Evolutionary conservation across 2,329 filamentous ascomycete species (phyloP), one percentile per base, ranked within the genome.

Genomic region (Neurospora sp.): DNA sequence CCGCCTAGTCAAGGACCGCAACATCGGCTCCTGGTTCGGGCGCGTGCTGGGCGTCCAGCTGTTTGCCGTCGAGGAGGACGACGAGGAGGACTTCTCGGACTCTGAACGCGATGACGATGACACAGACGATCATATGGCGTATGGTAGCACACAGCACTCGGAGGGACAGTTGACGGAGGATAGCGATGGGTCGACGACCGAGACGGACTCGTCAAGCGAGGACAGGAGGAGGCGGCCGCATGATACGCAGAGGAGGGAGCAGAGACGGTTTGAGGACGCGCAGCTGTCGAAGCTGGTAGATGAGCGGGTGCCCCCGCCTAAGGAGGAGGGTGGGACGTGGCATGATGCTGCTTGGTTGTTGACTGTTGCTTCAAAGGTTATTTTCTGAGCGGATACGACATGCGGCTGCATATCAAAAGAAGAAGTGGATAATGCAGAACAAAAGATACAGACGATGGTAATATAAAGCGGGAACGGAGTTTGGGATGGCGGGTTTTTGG

Each of bases 291-390:
- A 77, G 38, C 70, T 77, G n/a, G 77, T 81, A 0, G 81, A 84
- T 67, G 84, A 86, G 67, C 78, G 78, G 10, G 79, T 89, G 46
- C 82, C 82, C 23, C 81, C 84, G 11, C 76, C 86, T 76, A 83
- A 83, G 58, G 80, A 82, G 9, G 84, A 90, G 68, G 84, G 87
- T 62, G 87, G 87, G 17, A 85, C 85, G 9, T 91, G 89, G 89
- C 84, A 86, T 70, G 89, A 91, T 78, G 89, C 88, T 36, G 88
- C 88, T 17, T 91, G 89, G 89, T 78, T 91, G 66, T 78, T 91
- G 69, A 89, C 84, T 73, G 87, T 91, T 72, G 89, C 88, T 11
- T 84, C 85, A 36, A 89, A 87, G 75, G 85, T 89, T 66, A 80
- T 89, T 74, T 82, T 89, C 72, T 89, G 79, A 19, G 69, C 9